These are phyloP conservation scores for Suillus decipiens DNA, from an alignment of 768 basidiomycete species.

Conservation along the genomic window DNA sequence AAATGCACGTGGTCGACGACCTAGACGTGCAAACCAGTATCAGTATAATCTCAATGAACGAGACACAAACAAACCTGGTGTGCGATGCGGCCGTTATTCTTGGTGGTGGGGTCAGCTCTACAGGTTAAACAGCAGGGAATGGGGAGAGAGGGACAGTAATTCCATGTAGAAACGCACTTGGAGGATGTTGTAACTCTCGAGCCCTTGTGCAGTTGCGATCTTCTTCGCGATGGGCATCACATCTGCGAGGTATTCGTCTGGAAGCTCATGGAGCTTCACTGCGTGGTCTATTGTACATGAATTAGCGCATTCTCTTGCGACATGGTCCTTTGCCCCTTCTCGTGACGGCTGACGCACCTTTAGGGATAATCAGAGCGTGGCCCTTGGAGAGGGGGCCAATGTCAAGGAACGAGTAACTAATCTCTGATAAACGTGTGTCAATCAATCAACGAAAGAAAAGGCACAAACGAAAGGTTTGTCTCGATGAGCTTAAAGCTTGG, in stretches of 20 bases:
- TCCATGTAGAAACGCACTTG: conserved; percentile 40
- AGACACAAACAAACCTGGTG: conserved; percentile 46
- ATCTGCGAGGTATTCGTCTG: conserved; percentile 82
- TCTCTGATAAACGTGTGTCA: too few relatives aligned
- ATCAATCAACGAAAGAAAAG: not conserved
- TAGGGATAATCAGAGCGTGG: conserved; percentile 91
- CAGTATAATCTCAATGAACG: not conserved
- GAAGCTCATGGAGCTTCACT: conserved; percentile 82
- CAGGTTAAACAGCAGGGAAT: not conserved
- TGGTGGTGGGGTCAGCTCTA: not conserved
- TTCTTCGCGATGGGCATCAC: conserved; percentile 83
- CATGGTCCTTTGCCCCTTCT: not conserved
- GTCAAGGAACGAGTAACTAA: conserved; percentile 87
- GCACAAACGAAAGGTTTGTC: conserved; percentile 65
- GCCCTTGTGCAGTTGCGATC: conserved; percentile 74
- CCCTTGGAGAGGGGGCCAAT: conserved; percentile 90
- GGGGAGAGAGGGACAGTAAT: not conserved
- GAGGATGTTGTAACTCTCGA: conserved; percentile 85
- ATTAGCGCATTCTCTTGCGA: not conserved
- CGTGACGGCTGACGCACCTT: conserved; percentile 52
- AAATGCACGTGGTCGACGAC: conserved; percentile 89
- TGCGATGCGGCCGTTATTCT: conserved; percentile 72
- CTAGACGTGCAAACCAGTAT: conserved; percentile 30
- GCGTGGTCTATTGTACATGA: conserved; percentile 65
- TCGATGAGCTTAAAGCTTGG: conserved; percentile 86